These are phyloP conservation scores for Phoma sp. DNA, from an alignment of 2,329 filamentous ascomycete genomes.

Conservation along the genomic window DNA sequence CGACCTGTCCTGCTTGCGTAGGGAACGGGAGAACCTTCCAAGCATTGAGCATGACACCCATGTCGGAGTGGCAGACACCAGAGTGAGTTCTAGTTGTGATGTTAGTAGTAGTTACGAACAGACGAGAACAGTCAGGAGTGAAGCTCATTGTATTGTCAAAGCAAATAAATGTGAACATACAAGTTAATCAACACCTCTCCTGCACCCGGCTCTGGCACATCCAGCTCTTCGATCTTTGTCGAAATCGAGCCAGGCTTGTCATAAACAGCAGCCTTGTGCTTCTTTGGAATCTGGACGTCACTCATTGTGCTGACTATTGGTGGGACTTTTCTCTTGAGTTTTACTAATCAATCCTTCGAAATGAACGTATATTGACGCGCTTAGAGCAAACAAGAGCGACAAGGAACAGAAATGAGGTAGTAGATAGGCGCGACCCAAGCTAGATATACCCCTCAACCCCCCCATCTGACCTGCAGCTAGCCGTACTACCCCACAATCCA, in stretches of 20 bases:
- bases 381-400: not conserved
- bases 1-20: constrained; percentile 68
- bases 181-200: constrained; percentile 70
- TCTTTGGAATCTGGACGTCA: constrained; percentile 56
- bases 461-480: not conserved
- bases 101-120: too few relatives aligned
- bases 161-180: constrained; percentile 45
- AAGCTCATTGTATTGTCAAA: too few relatives aligned
- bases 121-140: too few relatives aligned
- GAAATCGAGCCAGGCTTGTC: constrained; percentile 71
- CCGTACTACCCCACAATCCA: not conserved
- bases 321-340: not conserved
- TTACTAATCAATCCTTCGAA: too few relatives aligned
- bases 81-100: constrained; percentile 58
- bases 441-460: constrained; percentile 12
- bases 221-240: constrained; percentile 68
- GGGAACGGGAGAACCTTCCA: constrained; percentile 66
- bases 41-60: constrained; percentile 57
- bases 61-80: constrained; percentile 71
- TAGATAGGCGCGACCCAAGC: not conserved
- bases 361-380: not conserved
- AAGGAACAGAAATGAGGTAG: not conserved
- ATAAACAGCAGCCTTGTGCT: constrained; percentile 70
- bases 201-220: constrained; percentile 69
- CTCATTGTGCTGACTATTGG: constrained; percentile 25